Base-by-base conservation (phyloP, 2,329 filamentous ascomycete species). In the Curvularia verruculosa region DNA sequence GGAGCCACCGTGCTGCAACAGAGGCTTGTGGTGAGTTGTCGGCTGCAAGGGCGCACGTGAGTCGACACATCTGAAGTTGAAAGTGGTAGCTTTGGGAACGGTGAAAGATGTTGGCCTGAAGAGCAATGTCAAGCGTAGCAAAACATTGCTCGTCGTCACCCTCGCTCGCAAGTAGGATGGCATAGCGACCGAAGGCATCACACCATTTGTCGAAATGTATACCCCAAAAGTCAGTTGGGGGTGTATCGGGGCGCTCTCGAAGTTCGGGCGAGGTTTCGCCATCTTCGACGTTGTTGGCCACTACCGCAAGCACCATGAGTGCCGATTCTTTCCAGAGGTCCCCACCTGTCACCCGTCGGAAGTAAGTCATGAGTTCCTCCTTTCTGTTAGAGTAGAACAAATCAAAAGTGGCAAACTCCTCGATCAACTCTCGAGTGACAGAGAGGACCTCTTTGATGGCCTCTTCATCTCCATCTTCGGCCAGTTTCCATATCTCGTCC, bases 111-210 rank as follows among this genome's bases (percentile, higher is more conserved):
- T 90, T 92, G 13, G 92, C 91, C 69, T 91, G 88, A 47, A 88
- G 84, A 1, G 91, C 91, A 5, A 89, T 87, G 59, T 92, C 87
- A 65, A 96, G 88, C 7, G 92, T 86, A 49, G 89, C 86, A 73
- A 96, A 97, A 49, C 91, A 88, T 60, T 91, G 88, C 40, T 88
- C 83, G 13, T 84, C 81, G 46, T 89, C 85, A 31, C 87, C 87
- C 19, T 83, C 79, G 40, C 86, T 84, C 7, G 92, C 90, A 29
- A 95, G 83, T 5, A 88, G 82, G 46, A 97, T 82, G 3, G 92
- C 90, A 72, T 96, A 96, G 69, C 95, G 90, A 34, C 96, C 84
- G 72, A 99, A 96, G 0, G 96, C 83, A 65, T 96, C 90, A 3
- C 97, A 84, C 95, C 95, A 99, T 45, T 87, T 84, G 56, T 88